These are phyloP conservation scores for Cladophialophora psammophila DNA, from an alignment of 2,329 filamentous ascomycete genomes.

Conservation along the genomic window DNA sequence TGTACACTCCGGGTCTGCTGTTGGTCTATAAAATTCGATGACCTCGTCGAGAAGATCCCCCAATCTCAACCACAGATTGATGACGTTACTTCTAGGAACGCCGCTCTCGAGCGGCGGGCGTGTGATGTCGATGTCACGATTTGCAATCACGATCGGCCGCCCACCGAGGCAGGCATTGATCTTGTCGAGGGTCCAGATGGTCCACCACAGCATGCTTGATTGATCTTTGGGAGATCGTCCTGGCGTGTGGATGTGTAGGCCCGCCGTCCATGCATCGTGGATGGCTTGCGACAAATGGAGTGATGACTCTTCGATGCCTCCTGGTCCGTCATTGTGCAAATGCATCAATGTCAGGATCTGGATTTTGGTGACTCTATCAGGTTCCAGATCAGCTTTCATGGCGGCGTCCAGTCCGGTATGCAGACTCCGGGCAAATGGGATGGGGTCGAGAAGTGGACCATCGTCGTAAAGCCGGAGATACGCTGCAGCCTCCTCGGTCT, in stretches of 20 bases:
- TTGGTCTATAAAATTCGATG: constrained; percentile 51
- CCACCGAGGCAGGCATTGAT: constrained; percentile 52
- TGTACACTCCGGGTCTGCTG: constrained; percentile 43
- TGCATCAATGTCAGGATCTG: constrained; percentile 51
- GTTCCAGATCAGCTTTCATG: constrained; percentile 49
- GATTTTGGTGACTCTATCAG: constrained; percentile 49
- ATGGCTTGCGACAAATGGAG: constrained; percentile 51
- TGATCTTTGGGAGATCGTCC: constrained; percentile 43
- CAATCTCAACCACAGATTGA: constrained; percentile 49
- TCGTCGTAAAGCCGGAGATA: constrained; percentile 45
- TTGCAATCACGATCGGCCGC: constrained; percentile 49
- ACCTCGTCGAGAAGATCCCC: constrained; percentile 49
- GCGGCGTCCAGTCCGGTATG: constrained; percentile 48
- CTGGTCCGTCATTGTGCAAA: constrained; percentile 51
- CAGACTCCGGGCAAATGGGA: constrained; percentile 49
- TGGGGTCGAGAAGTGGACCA: constrained; percentile 45
- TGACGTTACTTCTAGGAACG: constrained; percentile 39
- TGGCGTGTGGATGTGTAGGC: constrained; percentile 50
- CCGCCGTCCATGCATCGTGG: constrained; percentile 51
- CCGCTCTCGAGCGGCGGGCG: constrained; percentile 40
- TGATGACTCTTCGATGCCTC: constrained; percentile 51
- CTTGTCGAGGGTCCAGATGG: constrained; percentile 52
- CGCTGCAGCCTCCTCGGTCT: constrained; percentile 45
- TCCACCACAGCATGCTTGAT: constrained; percentile 49
- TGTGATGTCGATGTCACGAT: constrained; percentile 50